Percentiles rank a stretch among this genome's conserved stretches.
These are phyloP conservation scores for Boletus edulis DNA, from an alignment of 768 basidiomycete species.

Conservation along the genomic window DNA sequence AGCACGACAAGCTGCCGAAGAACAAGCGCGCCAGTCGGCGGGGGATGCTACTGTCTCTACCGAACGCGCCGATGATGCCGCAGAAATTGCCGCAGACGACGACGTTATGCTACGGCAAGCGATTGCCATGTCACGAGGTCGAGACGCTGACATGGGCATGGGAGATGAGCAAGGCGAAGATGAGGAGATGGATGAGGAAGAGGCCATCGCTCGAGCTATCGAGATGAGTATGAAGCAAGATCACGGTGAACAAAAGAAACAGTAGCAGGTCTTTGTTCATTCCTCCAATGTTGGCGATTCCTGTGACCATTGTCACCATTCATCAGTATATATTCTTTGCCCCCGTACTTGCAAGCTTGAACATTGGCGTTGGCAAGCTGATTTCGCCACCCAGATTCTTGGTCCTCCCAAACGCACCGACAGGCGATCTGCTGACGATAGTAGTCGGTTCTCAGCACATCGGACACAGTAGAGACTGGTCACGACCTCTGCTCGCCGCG, in stretches of 20 bases:
- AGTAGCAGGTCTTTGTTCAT: conserved; percentile 13
- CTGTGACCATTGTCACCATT: conserved; percentile 1
- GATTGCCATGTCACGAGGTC: conserved; percentile 66
- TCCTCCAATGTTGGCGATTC: neutral
- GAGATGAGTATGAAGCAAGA: conserved; percentile 86
- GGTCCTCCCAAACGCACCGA: neutral
- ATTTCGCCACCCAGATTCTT: neutral
- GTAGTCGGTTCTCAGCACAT: neutral
- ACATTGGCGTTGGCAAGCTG: neutral
- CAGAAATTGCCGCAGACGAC: conserved; percentile 67
- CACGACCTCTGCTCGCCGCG: no score
- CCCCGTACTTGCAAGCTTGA: neutral
- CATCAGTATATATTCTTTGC: conserved; percentile 1
- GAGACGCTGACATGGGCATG: conserved; percentile 44
- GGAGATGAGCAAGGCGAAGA: conserved; percentile 53
- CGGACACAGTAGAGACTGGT: no score
- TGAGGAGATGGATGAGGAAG: conserved; percentile 80
- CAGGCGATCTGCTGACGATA: neutral
- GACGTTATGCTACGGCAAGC: conserved; percentile 76
- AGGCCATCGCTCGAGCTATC: conserved; percentile 87
- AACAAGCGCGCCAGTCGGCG: conserved; percentile 33
- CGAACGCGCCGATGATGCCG: conserved; percentile 28
- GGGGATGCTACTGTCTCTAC: conserved; percentile 23
- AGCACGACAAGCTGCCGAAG: conserved; percentile 62
- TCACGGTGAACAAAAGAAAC: conserved; percentile 42